Evolutionary conservation across 768 basidiomycete species (phyloP).

Genomic region (Pulveroboletus frians): DNA sequence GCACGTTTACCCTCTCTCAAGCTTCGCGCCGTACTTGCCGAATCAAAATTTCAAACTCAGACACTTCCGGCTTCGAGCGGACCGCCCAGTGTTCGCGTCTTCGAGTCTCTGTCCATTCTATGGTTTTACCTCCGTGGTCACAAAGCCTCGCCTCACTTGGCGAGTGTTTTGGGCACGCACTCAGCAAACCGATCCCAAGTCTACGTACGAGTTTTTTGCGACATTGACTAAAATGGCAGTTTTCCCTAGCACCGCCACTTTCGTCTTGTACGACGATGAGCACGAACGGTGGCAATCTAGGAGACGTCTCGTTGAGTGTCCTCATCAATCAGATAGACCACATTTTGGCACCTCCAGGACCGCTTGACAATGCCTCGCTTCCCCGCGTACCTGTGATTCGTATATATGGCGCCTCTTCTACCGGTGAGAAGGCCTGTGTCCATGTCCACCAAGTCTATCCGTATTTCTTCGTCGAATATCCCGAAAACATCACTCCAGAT

Average conservation of each 20-base stretch:
- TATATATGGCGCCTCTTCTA: constrained; percentile 80
- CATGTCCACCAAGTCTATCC: constrained; percentile 94
- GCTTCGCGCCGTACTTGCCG: neutral
- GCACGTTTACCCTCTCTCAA: too few species aligned
- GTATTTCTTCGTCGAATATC: constrained; percentile 87
- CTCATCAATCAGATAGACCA: constrained; percentile 62
- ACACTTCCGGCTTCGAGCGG: neutral
- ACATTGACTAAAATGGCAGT: neutral
- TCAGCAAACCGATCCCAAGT: neutral
- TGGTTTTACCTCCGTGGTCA: neutral
- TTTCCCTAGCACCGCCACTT: neutral
- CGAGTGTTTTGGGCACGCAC: neutral
- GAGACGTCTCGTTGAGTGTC: constrained; percentile 34
- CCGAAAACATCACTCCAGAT: constrained; percentile 55
- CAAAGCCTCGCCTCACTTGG: too few species aligned
- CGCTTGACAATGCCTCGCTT: constrained; percentile 59
- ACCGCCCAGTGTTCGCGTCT: neutral
- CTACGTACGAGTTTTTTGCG: neutral
- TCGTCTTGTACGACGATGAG: constrained; percentile 1
- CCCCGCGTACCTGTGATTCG: constrained; percentile 73
- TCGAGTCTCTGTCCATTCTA: neutral
- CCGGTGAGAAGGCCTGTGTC: constrained; percentile 74
- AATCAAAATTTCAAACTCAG: neutral
- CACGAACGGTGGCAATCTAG: neutral
- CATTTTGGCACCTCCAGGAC: constrained; percentile 49